Conservation (phyloP, 352 stramenopile genomes). For the Phytopythium ostracodes region DNA sequence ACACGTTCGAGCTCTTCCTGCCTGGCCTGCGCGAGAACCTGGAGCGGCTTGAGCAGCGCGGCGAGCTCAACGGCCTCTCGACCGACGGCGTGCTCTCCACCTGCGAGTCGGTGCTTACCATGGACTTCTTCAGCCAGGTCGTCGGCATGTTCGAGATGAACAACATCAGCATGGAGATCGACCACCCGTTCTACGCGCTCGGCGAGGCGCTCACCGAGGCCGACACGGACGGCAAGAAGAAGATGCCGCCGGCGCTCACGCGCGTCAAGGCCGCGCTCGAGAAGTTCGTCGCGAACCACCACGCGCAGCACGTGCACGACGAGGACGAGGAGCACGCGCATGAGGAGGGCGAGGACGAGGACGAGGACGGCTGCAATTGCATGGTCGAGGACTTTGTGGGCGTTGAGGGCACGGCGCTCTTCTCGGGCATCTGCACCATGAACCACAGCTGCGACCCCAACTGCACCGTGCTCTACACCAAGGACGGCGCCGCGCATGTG, state of each 20-base stretch:
- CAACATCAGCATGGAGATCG: conserved; percentile 92
- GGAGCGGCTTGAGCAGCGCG: conserved; percentile 29
- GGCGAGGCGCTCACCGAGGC: conserved; percentile 55
- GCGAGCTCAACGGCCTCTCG: conserved; percentile 56
- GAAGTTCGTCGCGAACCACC: conserved; percentile 64
- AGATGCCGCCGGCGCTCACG: conserved; percentile 54
- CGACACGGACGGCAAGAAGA: conserved; percentile 52
- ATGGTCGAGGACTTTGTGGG: conserved; percentile 88
- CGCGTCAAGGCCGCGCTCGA: conserved; percentile 63
- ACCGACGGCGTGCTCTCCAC: conserved; percentile 41
- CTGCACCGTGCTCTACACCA: conserved; percentile 88
- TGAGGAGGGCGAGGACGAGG: conserved; percentile 39
- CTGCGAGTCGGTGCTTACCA: conserved; percentile 48
- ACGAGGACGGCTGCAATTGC: conserved; percentile 28
- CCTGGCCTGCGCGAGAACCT: conserved; percentile 56
- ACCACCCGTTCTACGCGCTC: conserved; percentile 77
- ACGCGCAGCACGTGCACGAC: conserved; percentile 31
- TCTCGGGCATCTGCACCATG: conserved; percentile 92
- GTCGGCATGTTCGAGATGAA: conserved; percentile 98
- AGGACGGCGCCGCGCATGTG: conserved; percentile 63
- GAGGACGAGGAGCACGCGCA: conserved; percentile 25
- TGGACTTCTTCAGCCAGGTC: conserved; percentile 85
- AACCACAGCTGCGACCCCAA: conserved; percentile 96
- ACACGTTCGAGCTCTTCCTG: conserved; percentile 58
- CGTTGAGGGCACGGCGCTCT: conserved; percentile 94